Conservation (phyloP, 345 rosid species). For the thale cress (Arabidopsis thaliana) region TAIR10.1 NC_003074.8:4851001-4851500, state of each 20-base stretch:
- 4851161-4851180: not conserved
- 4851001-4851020: constrained; percentile 25
- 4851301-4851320: constrained; percentile 49
- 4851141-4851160: not conserved
- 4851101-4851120: constrained; percentile 60
- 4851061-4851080: constrained; percentile 90
- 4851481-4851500: constrained; percentile 10
- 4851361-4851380: not conserved
- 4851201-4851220: constrained; percentile 72
- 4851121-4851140: not conserved
- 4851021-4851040: constrained; percentile 8
- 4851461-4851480: not conserved
- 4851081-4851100: constrained; percentile 92
- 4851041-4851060: constrained; percentile 95
- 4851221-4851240: constrained; percentile 92
- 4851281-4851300: constrained; percentile 86
- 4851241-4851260: constrained; percentile 89
- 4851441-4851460: constrained; percentile 82
- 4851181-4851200: constrained; percentile 87
- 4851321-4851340: not conserved
- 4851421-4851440: constrained; percentile 72
- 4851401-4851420: constrained; percentile 75
- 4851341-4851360: not conserved
- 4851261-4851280: constrained; percentile 85
- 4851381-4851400: constrained; percentile 65